These are phyloP conservation scores for Moesziomyces sp. DNA, from an alignment of 1,284 basidiomycete species.

Conservation along the genomic window DNA sequence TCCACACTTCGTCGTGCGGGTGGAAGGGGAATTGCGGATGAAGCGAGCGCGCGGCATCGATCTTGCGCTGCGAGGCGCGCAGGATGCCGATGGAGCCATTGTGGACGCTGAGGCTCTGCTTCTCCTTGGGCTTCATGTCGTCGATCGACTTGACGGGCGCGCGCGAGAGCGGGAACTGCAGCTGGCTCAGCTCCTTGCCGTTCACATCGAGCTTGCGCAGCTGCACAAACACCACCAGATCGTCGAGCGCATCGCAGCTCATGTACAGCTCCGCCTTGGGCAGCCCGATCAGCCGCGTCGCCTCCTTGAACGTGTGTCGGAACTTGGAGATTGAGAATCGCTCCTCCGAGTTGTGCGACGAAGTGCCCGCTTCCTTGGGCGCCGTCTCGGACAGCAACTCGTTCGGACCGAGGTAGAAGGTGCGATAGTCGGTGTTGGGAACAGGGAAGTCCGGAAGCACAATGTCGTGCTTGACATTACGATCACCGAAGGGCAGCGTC, in stretches of 20 bases:
- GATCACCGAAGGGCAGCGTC: slow-evolving; percentile 38
- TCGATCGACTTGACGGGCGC: slow-evolving; percentile 28
- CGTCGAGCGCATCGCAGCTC: slow-evolving; percentile 52
- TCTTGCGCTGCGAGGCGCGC: slow-evolving; percentile 56
- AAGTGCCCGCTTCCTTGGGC: slow-evolving; percentile 3
- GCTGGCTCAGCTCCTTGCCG: slow-evolving; percentile 40
- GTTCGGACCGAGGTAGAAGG: slow-evolving; percentile 29
- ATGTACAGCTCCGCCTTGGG: slow-evolving; percentile 53
- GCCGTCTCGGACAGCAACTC: slow-evolving; percentile 20
- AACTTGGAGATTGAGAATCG: slow-evolving; percentile 33
- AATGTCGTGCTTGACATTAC: slow-evolving; percentile 34
- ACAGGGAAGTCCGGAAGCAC: slow-evolving; percentile 40
- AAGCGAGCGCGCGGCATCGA: slow-evolving; percentile 18
- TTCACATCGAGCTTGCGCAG: slow-evolving; percentile 53
- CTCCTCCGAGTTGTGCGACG: slow-evolving; percentile 31
- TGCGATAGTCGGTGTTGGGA: slow-evolving; percentile 40
- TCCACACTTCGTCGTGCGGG: slow-evolving; percentile 42
- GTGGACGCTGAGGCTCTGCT: slow-evolving; percentile 11
- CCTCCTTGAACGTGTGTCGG: slow-evolving; percentile 33
- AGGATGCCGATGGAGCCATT: slow-evolving; percentile 55
- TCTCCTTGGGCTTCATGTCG: slow-evolving; percentile 32
- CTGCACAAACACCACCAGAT: slow-evolving; percentile 55
- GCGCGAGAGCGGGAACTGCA: slow-evolving; percentile 48
- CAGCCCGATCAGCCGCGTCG: slow-evolving; percentile 49
- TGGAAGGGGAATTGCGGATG: slow-evolving; percentile 34